A percentile compares a stretch with the other conserved stretches of the same genome.
Evolutionary conservation across 2,329 filamentous ascomycete species (phyloP).

Genomic region (Fusarium hostae): DNA sequence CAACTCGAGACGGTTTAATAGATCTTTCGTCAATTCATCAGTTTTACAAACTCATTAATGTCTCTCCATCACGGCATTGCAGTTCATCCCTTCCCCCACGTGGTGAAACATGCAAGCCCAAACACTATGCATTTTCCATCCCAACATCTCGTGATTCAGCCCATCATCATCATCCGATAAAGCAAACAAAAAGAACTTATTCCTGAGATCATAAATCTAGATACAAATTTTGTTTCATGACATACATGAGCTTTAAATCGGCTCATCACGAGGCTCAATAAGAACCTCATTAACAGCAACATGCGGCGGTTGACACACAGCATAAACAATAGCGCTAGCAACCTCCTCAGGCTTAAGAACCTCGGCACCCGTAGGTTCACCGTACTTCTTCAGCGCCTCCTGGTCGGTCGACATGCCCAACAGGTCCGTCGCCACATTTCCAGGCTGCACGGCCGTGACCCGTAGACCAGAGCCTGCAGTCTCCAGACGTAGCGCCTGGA

Average conservation of each 20-base stretch:
- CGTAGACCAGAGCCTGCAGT: conserved; percentile 78
- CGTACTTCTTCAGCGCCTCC: conserved; percentile 83
- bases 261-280: conserved; percentile 81
- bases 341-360: conserved; percentile 80
- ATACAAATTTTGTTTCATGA: conserved; percentile 5
- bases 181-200: conserved; percentile 25
- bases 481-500: conserved; percentile 80
- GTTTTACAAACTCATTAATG: conserved; percentile 2
- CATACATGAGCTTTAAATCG: conserved; percentile 60
- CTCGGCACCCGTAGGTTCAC: conserved; percentile 78
- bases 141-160: conserved; percentile 28
- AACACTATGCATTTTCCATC: conserved; percentile 22
- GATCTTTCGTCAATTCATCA: conserved; percentile 21
- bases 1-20: background rate
- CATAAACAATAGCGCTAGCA: conserved; percentile 77
- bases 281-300: conserved; percentile 84
- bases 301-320: conserved; percentile 77
- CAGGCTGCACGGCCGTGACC: conserved; percentile 80
- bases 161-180: conserved; percentile 35
- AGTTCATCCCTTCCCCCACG: conserved; percentile 26
- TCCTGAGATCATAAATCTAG: conserved; percentile 32
- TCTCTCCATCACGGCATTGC: conserved; percentile 12
- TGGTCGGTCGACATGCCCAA: conserved; percentile 78
- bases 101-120: conserved; percentile 38
- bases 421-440: conserved; percentile 79